These are phyloP conservation scores for Kalanchoe fedtschenkoi DNA, from an alignment of 164 flowering plant species.

Conservation along the genomic window DNA sequence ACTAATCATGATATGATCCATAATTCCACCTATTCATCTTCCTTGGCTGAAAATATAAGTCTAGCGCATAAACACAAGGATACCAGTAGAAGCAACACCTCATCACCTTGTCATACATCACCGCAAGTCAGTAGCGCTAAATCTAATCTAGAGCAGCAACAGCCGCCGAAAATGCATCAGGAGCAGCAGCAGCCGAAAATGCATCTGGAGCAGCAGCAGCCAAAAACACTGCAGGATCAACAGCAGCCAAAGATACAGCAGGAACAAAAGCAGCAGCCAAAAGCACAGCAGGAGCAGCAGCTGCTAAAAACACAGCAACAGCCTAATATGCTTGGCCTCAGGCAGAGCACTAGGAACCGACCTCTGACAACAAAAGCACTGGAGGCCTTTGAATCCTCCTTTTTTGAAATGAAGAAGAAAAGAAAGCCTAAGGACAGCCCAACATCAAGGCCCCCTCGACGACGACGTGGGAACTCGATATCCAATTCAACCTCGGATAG, in stretches of 20 bases:
- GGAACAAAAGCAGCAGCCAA: neutral
- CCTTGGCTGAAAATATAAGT: neutral
- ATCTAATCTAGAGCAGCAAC: neutral
- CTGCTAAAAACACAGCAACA: constrained; percentile 9
- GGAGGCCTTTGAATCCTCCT: constrained; percentile 26
- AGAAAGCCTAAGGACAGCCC: constrained; percentile 6
- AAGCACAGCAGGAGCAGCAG: constrained; percentile 1
- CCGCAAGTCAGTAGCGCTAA: neutral
- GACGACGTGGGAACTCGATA: constrained; percentile 6
- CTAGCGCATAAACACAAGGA: neutral
- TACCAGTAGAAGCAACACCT: neutral
- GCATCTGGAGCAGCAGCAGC: neutral
- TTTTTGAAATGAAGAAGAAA: constrained; percentile 13
- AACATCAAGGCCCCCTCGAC: constrained; percentile 10
- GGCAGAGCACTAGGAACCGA: constrained; percentile 41
- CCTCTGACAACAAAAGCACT: constrained; percentile 28
- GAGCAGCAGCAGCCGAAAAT: constrained; percentile 9
- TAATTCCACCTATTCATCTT: constrained; percentile 1
- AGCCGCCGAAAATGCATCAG: neutral
- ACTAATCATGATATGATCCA: constrained; percentile 6
- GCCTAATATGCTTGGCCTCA: constrained; percentile 10
- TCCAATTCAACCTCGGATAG: neutral
- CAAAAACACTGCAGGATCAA: neutral
- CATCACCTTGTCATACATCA: neutral
- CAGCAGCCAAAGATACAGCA: constrained; percentile 10